These are phyloP conservation scores for Sporisorium sorghi DNA, from an alignment of 1,284 basidiomycete species.

Conservation along the genomic window DNA sequence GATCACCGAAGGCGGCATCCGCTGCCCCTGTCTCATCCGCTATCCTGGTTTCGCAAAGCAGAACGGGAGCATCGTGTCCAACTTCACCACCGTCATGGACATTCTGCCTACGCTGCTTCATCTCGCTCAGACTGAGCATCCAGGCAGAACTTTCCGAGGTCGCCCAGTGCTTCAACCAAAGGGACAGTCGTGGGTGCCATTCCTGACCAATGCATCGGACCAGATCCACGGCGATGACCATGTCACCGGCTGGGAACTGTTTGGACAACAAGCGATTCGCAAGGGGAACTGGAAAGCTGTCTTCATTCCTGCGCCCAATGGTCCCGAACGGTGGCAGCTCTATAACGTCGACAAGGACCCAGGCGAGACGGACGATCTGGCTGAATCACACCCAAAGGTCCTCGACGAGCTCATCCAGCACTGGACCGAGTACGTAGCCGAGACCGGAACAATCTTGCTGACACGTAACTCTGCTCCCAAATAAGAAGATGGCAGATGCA, in stretches of 20 bases:
- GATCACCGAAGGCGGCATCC: slow-evolving; percentile 66
- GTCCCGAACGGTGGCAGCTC: slow-evolving; percentile 60
- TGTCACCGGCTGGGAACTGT: slow-evolving; percentile 51
- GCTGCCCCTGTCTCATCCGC: slow-evolving; percentile 53
- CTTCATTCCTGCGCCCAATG: slow-evolving; percentile 37
- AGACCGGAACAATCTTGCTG: slow-evolving; percentile 14
- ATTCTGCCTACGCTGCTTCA: slow-evolving; percentile 67
- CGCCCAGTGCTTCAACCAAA: slow-evolving; percentile 16
- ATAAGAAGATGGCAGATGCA: no score
- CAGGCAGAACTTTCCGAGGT: slow-evolving; percentile 9
- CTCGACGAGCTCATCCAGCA: slow-evolving; percentile 53
- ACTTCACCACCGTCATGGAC: slow-evolving; percentile 69
- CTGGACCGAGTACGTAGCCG: slow-evolving; percentile 17
- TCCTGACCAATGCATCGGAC: slow-evolving; percentile 5
- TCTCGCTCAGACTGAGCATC: slow-evolving; percentile 50
- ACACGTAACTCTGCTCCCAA: no score
- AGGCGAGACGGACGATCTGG: slow-evolving; percentile 61
- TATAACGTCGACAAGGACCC: slow-evolving; percentile 61
- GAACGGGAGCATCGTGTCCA: slow-evolving; percentile 23
- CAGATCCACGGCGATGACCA: slow-evolving; percentile 33
- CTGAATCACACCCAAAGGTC: slow-evolving; percentile 34
- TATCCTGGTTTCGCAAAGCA: slow-evolving; percentile 6
- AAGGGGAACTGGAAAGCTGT: slow-evolving; percentile 60
- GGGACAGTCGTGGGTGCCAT: slow-evolving; percentile 35
- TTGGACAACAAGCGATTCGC: slow-evolving; percentile 58